Conservation (phyloP, 1,139 yeast species). For the Pichia cactophila region DNA sequence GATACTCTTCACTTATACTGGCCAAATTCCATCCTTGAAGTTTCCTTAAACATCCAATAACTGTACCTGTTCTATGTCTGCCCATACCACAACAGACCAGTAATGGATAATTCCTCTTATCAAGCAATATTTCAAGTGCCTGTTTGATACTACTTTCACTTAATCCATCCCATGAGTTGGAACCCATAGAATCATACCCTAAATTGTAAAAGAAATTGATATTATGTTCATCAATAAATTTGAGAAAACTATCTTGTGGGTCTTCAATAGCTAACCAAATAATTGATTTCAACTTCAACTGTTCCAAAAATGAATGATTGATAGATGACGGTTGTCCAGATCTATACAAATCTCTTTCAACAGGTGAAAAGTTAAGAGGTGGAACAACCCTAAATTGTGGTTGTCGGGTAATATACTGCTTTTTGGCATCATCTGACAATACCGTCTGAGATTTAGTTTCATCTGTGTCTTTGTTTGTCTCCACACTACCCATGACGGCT, state of each 20-base stretch:
- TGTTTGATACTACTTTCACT: conserved; percentile 74
- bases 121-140: conserved; percentile 69
- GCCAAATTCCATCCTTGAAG: conserved; percentile 96
- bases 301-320: conserved; percentile 75
- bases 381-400: conserved; percentile 74
- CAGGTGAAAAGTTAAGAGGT: conserved; percentile 92
- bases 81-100: conserved; percentile 98
- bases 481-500: background rate
- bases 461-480: background rate
- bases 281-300: conserved; percentile 67
- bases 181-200: conserved; percentile 65
- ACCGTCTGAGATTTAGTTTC: background rate
- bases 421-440: conserved; percentile 1
- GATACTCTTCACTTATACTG: conserved; percentile 85
- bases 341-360: conserved; percentile 75
- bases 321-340: conserved; percentile 97
- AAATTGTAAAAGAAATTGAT: conserved; percentile 52
- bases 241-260: conserved; percentile 80
- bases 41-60: conserved; percentile 84
- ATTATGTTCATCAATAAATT: conserved; percentile 65
- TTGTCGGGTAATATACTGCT: conserved; percentile 23
- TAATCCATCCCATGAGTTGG: conserved; percentile 95
- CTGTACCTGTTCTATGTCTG: conserved; percentile 92
- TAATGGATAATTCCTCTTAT: conserved; percentile 70
- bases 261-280: conserved; percentile 95